A percentile compares a stretch with the other conserved stretches of the same genome.
phyloP scores from a whole-genome alignment of 495 filamentous ascomycete species.

The Thozetella sp. region DNA sequence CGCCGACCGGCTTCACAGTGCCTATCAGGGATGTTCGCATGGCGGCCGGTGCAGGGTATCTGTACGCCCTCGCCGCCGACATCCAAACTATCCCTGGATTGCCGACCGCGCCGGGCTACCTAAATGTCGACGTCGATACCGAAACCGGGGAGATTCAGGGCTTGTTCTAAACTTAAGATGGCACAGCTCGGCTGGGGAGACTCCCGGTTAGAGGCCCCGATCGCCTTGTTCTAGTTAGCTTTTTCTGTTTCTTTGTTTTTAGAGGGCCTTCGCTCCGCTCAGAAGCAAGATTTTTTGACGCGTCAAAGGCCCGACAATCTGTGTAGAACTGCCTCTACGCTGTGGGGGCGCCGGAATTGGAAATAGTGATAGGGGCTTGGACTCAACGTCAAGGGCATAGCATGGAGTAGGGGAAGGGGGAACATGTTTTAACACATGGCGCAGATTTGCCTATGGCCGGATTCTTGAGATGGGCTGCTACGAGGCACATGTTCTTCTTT shows the following conservation, averaged over 20 bases:
- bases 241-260: constrained; percentile 2
- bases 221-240: constrained; percentile 2
- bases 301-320: too few relatives aligned
- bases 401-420: constrained; percentile 4
- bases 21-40: constrained; percentile 93
- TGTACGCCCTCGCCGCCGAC: constrained; percentile 95
- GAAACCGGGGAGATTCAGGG: constrained; percentile 97
- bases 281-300: too few relatives aligned
- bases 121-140: constrained; percentile 92
- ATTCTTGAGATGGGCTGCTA: too few relatives aligned
- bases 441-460: constrained; percentile 5
- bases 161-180: constrained; percentile 67
- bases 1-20: constrained; percentile 94
- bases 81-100: constrained; percentile 98
- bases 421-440: constrained; percentile 31
- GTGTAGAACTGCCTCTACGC: too few relatives aligned
- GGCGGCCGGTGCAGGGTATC: constrained; percentile 90
- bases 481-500: too few relatives aligned
- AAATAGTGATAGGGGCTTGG: background rate
- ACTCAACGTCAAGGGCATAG: background rate
- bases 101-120: constrained; percentile 92
- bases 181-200: too few relatives aligned
- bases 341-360: background rate
- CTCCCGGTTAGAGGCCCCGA: too few relatives aligned
- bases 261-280: background rate